Percentiles rank a stretch among this genome's conserved stretches.
These are phyloP conservation scores for Ambrosiella beaveri DNA, from an alignment of 2,329 filamentous ascomycete species.

Conservation along the genomic window DNA sequence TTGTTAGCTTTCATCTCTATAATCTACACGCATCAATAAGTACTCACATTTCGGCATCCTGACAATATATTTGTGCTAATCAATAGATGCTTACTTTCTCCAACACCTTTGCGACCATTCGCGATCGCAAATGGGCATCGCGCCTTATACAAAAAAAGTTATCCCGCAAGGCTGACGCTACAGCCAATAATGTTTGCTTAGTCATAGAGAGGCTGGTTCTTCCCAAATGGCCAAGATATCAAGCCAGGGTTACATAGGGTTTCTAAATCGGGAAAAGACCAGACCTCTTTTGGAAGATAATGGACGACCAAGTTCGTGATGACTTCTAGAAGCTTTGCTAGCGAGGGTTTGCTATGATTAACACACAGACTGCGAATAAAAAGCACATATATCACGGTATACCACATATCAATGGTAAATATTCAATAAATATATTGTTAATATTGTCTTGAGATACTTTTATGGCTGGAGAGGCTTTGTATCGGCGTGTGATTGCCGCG, in stretches of 20 bases:
- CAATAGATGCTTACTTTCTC: background rate
- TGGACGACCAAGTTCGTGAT: background rate
- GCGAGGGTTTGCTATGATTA: too few relatives aligned
- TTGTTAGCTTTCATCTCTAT: constrained; percentile 3
- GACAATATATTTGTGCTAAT: constrained; percentile 14
- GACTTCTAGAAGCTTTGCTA: too few relatives aligned
- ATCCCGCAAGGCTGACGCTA: background rate
- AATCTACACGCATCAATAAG: constrained; percentile 20
- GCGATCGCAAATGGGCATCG: background rate
- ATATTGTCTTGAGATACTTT: too few relatives aligned
- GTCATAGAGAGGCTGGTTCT: background rate
- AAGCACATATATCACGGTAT: too few relatives aligned
- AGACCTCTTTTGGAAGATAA: background rate
- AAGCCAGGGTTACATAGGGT: background rate
- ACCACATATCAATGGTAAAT: too few relatives aligned
- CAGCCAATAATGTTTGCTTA: background rate
- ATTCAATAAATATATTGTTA: too few relatives aligned
- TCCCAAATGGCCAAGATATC: background rate
- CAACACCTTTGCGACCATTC: background rate
- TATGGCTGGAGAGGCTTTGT: too few relatives aligned
- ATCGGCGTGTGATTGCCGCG: too few relatives aligned
- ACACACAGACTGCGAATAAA: too few relatives aligned
- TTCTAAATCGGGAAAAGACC: background rate
- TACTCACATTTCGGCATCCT: constrained; percentile 80
- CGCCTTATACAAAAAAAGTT: background rate